phyloP scores from a whole-genome alignment of 129 eudicot species.

The Flaveria trinervia region DNA sequence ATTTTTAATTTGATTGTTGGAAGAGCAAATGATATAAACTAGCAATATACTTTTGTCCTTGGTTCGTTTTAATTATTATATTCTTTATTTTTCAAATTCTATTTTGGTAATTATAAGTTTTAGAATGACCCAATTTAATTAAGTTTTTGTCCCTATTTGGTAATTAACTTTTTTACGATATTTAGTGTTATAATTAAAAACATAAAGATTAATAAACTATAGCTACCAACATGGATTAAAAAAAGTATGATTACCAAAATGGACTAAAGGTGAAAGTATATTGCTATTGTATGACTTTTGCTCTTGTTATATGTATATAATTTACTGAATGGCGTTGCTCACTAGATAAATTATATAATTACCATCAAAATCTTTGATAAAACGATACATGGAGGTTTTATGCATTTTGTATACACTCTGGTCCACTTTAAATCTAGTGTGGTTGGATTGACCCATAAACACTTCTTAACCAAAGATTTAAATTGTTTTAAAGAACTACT shows the following conservation, averaged over 20 bases:
- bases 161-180: background rate
- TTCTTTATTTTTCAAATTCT: background rate
- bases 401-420: background rate
- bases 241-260: background rate
- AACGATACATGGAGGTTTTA: background rate
- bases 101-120: background rate
- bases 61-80: background rate
- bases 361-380: background rate
- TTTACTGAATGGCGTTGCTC: background rate
- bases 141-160: background rate
- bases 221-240: background rate
- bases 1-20: background rate
- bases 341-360: background rate
- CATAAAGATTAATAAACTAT: too few relatives aligned
- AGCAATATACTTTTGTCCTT: slow-evolving; percentile 4
- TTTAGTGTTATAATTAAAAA: background rate
- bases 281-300: background rate
- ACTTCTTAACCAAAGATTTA: background rate
- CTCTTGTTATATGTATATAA: background rate
- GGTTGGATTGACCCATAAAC: background rate
- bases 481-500: background rate
- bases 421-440: background rate
- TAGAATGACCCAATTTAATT: background rate
- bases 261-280: background rate
- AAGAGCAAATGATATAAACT: background rate